Evolutionary conservation across 2,329 filamentous ascomycete genomes (phyloP), one percentile per base, ranked within the genome.

Genomic region (Colletotrichum simmondsii): DNA sequence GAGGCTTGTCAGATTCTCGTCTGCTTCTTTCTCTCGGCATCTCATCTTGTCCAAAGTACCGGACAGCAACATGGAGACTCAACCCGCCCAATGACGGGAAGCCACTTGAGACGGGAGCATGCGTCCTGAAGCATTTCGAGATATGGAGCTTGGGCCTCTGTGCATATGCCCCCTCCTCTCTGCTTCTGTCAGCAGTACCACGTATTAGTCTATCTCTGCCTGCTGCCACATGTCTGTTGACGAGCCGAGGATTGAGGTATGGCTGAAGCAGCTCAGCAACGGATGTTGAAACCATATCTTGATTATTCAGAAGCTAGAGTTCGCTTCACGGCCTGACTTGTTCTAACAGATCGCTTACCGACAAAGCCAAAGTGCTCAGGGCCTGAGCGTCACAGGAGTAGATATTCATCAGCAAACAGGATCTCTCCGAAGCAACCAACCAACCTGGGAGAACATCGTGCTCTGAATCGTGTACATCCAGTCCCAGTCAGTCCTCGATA

Each of bases 1-100:
- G 70, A 42, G 37, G 42, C 42, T 60, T 72, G 70, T 60, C 65
- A 64, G 65, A 63, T 60, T 42, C 14, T 16, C 14, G 5, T 19
- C 37, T 42, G 37, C 37, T 8, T 49, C 42, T 63, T 49, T 49
- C 58, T 54, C 65, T 64, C 59, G 59, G 66, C 70, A 49, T 54
- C 63, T 37, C 30, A 69, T 59, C 19, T 64, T 60, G 65, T 37
- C 28, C 61, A 64, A 49, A 49, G 42, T 49, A 42, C 46, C 24
- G 46, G 30, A 28, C 60, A 69, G 37, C 37, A 42, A 16, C 14
- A 12, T 14, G 37, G 70, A 59, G 53, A 69, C 65, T 35, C 59
- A 72, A 57, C 26, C 57, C 65, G 24, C 32, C 59, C n/a, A 11
- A 30, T 42, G 53, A 42, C 32, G 22, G 12, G 8, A 42, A 42